Base-by-base conservation (phyloP, 345 rosid genomes). In the Pistacia atlantica region DNA sequence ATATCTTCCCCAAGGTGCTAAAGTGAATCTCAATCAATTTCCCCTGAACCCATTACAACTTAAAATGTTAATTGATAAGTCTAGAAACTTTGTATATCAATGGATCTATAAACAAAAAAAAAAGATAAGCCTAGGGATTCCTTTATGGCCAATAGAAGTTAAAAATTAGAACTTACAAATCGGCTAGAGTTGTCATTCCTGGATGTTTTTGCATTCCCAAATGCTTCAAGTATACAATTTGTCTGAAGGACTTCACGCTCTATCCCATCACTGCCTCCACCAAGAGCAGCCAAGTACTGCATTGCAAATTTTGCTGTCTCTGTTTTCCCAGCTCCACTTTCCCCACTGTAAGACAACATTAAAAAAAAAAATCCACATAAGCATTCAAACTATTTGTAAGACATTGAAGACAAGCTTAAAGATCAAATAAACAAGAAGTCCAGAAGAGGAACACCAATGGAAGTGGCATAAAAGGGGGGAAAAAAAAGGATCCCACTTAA, bases 301-400 rank as follows among this genome's bases (percentile, higher is more conserved):
- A 94, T 92, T 42, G 88, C 92, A 80, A 87, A 82, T 87, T 92
- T 97, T 70, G 97, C 97, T 14, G 99, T 97, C 87, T 97, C 99
- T 4, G 98, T 97, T 85, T 97, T 97, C 63, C 98, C 99, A 71
- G 99, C 89, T 67, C 99, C 99, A 84, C 98, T 93, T 89, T 91
- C 98, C 68, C 99, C 99, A 77, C 99, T 97, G 90, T 57, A 84
- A 72, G 78, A 75, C 62, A 67, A 65, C 49, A 35, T 48, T 57
- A 46, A 71, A 65, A 76, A 45, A 67, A 55, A 81, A 22, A 31
- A 31, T 31, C 33, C 67, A 9, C 33, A 60, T 31, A 38, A 73
- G 61, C 37, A 55, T 65, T 64, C 64, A 48, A 70, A 48, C 22
- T 74, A 6, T 72, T 61, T 63, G 59, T 12, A 31, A 73, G 63